Conservation (phyloP, 2,329 filamentous ascomycete genomes). For the Fusarium tjaetaba region DNA sequence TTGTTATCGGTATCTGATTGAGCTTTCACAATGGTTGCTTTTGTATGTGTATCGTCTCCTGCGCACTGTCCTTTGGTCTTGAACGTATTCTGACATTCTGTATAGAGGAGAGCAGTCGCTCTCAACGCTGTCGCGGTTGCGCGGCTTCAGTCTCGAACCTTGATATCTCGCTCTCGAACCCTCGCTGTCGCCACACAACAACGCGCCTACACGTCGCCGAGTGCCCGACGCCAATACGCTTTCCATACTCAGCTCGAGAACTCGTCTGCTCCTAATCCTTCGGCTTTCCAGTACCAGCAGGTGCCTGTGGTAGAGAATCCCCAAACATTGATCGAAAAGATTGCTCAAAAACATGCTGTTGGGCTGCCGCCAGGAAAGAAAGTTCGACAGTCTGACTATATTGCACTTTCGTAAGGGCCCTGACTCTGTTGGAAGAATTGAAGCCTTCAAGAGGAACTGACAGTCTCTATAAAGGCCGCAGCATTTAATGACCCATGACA, state of each 20-base stretch:
- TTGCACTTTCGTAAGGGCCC: too few species aligned
- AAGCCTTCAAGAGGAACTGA: too few species aligned
- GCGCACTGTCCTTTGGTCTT: too few species aligned
- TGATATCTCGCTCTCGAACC: conserved; percentile 19
- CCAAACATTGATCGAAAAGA: conserved; percentile 94
- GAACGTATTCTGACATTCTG: background rate
- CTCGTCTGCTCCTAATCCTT: conserved; percentile 55
- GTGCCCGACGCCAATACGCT: conserved; percentile 15
- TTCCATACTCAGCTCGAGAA: conserved; percentile 73
- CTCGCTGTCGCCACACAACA: conserved; percentile 13
- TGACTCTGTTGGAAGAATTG: too few species aligned
- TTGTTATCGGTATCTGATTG: background rate
- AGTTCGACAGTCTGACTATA: too few species aligned
- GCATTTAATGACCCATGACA: too few species aligned
- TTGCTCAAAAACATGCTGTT: conserved; percentile 84
- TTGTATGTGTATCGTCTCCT: conserved; percentile 5
- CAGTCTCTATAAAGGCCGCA: too few species aligned
- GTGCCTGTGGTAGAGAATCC: conserved; percentile 45
- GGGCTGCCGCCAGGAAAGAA: conserved; percentile 78
- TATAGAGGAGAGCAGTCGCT: conserved; percentile 30
- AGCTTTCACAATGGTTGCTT: conserved; percentile 15
- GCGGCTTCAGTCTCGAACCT: conserved; percentile 8
- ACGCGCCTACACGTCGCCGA: conserved; percentile 21
- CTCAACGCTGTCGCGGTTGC: conserved; percentile 18
- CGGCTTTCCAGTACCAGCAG: conserved; percentile 64